Evolutionary conservation across 768 basidiomycete species (phyloP).

Genomic region (Mrakia gelida): DNA sequence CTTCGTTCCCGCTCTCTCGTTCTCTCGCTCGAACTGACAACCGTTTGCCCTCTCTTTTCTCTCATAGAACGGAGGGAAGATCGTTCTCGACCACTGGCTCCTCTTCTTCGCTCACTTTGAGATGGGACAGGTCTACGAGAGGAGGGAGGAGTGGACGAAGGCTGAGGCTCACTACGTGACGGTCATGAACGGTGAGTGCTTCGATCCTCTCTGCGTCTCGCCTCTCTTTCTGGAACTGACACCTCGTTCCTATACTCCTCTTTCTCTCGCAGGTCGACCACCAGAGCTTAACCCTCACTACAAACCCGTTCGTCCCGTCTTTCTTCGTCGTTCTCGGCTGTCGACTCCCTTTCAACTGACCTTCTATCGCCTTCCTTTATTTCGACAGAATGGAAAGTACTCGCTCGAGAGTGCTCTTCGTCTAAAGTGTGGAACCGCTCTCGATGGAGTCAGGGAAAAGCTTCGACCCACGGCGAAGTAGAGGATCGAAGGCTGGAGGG

Average conservation of each 20-base stretch:
- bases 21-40: not conserved
- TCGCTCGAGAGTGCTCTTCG: constrained; percentile 23
- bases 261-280: constrained; percentile 10
- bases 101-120: constrained; percentile 26
- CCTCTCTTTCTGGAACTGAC: not conserved
- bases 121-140: constrained; percentile 16
- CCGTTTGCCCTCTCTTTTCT: not conserved
- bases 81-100: constrained; percentile 31
- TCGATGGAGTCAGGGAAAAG: constrained; percentile 19
- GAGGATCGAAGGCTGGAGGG: no score
- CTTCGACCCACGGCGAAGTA: not conserved
- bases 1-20: not conserved
- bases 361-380: not conserved
- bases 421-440: constrained; percentile 24
- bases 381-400: constrained; percentile 20
- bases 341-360: not conserved
- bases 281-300: constrained; percentile 17
- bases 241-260: no score
- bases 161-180: constrained; percentile 14
- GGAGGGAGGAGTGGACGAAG: constrained; percentile 7
- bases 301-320: constrained; percentile 7
- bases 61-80: constrained; percentile 26
- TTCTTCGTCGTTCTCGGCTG: not conserved
- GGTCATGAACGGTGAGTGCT: constrained; percentile 18
- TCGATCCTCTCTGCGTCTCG: not conserved